Evolutionary conservation across 345 rosid species (phyloP).

Genomic region (Hypericum perforatum): DNA sequence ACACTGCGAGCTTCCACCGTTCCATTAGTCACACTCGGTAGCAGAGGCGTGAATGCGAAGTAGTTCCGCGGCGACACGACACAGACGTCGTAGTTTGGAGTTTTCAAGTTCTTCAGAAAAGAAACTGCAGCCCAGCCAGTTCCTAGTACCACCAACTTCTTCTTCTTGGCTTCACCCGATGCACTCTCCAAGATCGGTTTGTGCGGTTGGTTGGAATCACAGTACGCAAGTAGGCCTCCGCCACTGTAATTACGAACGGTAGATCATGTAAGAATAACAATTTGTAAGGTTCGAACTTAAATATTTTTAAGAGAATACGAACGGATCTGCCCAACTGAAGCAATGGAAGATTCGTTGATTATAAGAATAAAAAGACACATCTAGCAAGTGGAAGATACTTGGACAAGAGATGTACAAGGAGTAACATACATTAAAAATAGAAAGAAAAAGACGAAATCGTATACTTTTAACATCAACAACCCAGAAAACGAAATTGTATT

Average conservation of each 20-base stretch:
- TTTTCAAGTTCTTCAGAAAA: constrained; percentile 51
- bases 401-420: too few relatives aligned
- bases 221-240: constrained; percentile 16
- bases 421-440: too few relatives aligned
- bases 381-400: too few relatives aligned
- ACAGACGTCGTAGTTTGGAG: constrained; percentile 45
- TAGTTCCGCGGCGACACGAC: constrained; percentile 78
- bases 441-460: too few relatives aligned
- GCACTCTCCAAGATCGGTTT: constrained; percentile 9
- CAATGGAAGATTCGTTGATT: too few relatives aligned
- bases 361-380: too few relatives aligned
- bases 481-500: not conserved
- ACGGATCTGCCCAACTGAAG: too few relatives aligned
- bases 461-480: too few relatives aligned
- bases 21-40: constrained; percentile 81
- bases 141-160: constrained; percentile 74
- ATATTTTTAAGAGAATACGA: too few relatives aligned
- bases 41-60: constrained; percentile 73
- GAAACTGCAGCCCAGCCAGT: constrained; percentile 81
- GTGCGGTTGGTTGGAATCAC: constrained; percentile 15
- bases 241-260: constrained; percentile 6
- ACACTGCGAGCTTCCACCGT: constrained; percentile 85
- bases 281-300: too few relatives aligned
- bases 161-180: constrained; percentile 22
- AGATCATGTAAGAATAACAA: not conserved